Evolutionary conservation across 805 yeast genomes (phyloP), one percentile per base, ranked within the genome.

Genomic region (Wickerhamomyces canadensis): DNA sequence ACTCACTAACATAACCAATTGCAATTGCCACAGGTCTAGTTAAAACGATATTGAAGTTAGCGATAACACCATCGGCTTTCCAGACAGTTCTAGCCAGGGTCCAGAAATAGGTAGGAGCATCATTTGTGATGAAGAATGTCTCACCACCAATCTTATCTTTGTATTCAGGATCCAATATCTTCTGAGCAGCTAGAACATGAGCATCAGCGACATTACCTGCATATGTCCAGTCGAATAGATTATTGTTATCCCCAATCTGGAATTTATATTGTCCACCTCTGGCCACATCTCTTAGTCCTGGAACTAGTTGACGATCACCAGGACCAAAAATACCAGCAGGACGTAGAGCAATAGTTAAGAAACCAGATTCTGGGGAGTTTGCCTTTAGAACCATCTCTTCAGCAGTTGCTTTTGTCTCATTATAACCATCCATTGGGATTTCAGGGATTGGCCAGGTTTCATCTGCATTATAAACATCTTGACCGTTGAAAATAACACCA

Each of bases 261-360:
- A 86, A 86, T 60, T 84, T 84, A 17, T 93, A 82, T 60, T 91
- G 96, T 8, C 95, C 95, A 37, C 76, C 65, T 41, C 73, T 72
- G 4, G 95, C 88, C 31, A 86, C 96, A 13, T 72, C 72, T 55
- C 96, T 77, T 41, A 93, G 68, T 4, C 95, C 95, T 11, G 98
- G 98, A 32, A 93, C 93, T 54, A 93, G 66, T 60, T 93, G 99
- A 43, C 98, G 77, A 60, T 93, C 98, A 31, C 98, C 98, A 6
- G 98, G 98, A 5, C 98, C 99, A 65, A 93, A 93, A 33, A 93
- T 88, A 27, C 98, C 99, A 1, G 98, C 96, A 1, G 98, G 98
- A 45, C 99, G 76, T 34, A 93, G 62, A 2, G 96, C 93, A 26
- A 85, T 83, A 0, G 98, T 93, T 34, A 72, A 64, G 46, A 89